A percentile compares a stretch with the other conserved stretches of the same genome.
These are phyloP conservation scores for Trichothecium roseum DNA, from an alignment of 2,329 filamentous ascomycete species.

Conservation along the genomic window DNA sequence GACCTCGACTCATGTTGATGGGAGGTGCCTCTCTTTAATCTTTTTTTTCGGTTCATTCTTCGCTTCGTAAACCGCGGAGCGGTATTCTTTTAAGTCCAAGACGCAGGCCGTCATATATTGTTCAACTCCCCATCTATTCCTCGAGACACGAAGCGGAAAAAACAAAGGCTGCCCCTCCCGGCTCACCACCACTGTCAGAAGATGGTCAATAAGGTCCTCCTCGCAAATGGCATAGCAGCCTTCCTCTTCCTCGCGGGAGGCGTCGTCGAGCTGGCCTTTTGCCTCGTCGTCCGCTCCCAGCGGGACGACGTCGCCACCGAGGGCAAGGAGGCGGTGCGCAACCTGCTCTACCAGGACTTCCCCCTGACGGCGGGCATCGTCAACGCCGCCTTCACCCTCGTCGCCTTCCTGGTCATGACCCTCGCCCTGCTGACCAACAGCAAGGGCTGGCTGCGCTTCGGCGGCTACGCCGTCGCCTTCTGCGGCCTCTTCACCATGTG, in stretches of 20 bases:
- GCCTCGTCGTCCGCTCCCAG: constrained; percentile 37
- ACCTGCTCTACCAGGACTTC: constrained; percentile 42
- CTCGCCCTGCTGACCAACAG: constrained; percentile 51
- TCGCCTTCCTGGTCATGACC: constrained; percentile 55
- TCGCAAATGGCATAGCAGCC: constrained; percentile 37
- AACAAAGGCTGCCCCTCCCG: too few species aligned
- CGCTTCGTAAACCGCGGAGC: too few species aligned
- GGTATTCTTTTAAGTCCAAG: neutral
- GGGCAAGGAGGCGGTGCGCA: constrained; percentile 37
- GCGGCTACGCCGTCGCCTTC: constrained; percentile 53
- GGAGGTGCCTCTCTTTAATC: neutral
- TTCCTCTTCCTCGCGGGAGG: constrained; percentile 42
- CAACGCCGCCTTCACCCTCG: constrained; percentile 62
- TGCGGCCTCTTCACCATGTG: constrained; percentile 54
- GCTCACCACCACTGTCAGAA: too few species aligned
- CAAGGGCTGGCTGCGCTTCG: constrained; percentile 59
- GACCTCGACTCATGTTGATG: neutral
- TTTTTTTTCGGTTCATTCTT: neutral
- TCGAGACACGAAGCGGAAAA: neutral
- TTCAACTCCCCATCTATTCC: neutral
- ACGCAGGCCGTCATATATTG: constrained; percentile 1
- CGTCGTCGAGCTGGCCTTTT: constrained; percentile 44
- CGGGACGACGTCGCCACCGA: constrained; percentile 30
- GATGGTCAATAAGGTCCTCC: constrained; percentile 44
- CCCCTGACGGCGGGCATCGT: constrained; percentile 57